These are phyloP conservation scores for Lasiosphaeria ovina DNA, from an alignment of 495 filamentous ascomycete genomes.

Conservation along the genomic window DNA sequence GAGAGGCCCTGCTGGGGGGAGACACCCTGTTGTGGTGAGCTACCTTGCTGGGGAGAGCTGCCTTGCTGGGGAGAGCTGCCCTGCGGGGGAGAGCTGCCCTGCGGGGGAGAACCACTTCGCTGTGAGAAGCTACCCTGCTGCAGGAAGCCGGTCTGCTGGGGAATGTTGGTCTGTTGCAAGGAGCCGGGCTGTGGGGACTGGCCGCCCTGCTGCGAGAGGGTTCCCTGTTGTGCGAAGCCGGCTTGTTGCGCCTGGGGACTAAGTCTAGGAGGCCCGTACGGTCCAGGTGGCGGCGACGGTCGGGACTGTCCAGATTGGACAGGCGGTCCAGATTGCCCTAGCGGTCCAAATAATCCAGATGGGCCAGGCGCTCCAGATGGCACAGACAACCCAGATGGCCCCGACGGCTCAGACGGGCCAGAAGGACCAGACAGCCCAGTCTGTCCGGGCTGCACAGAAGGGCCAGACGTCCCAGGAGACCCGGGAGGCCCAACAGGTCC, in stretches of 20 bases:
- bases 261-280: not conserved
- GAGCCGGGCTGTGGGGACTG: not conserved
- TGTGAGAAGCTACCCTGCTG: not conserved
- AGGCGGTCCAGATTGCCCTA: no score
- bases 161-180: not conserved
- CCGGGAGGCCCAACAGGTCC: no score
- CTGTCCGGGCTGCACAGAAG: no score
- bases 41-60: not conserved
- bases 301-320: not conserved
- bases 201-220: not conserved
- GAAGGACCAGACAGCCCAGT: no score
- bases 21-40: not conserved
- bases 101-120: not conserved
- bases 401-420: no score
- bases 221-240: not conserved
- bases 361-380: no score
- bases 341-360: no score
- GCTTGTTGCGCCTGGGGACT: not conserved
- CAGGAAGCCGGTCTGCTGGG: not conserved
- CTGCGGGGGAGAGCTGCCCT: not conserved
- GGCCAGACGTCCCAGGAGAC: no score
- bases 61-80: not conserved
- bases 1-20: not conserved
- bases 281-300: not conserved
- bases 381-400: no score